These are phyloP conservation scores for Vitis rupestris DNA, from an alignment of 164 flowering plant species.

Conservation along the genomic window DNA sequence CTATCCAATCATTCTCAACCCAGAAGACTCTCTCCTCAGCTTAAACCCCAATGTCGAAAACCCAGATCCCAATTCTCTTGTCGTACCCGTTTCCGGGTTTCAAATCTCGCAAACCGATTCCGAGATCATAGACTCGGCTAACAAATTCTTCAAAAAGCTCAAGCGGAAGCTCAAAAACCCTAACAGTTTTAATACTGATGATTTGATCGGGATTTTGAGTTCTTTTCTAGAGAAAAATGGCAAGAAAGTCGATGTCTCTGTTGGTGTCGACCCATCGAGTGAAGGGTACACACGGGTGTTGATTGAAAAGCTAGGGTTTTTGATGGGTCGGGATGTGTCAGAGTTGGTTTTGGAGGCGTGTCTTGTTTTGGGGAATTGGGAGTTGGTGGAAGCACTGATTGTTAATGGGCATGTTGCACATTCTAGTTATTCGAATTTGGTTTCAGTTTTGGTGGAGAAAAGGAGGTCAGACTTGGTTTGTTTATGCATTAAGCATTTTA, in stretches of 20 bases:
- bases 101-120: conserved; percentile 46
- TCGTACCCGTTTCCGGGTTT: conserved; percentile 63
- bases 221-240: conserved; percentile 45
- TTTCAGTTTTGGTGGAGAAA: conserved; percentile 40
- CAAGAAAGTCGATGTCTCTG: conserved; percentile 25
- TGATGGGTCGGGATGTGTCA: conserved; percentile 49
- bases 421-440: conserved; percentile 31
- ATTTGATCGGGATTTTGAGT: conserved; percentile 38
- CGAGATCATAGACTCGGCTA: conserved; percentile 33
- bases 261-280: conserved; percentile 25
- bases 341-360: conserved; percentile 58
- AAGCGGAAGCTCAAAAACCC: conserved; percentile 53
- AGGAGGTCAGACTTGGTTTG: conserved; percentile 58
- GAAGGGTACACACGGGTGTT: conserved; percentile 22
- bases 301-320: conserved; percentile 50
- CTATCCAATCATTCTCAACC: conserved; percentile 51
- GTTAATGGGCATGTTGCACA: conserved; percentile 40
- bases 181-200: conserved; percentile 26
- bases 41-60: conserved; percentile 45
- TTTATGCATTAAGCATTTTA: conserved; percentile 49
- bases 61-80: conserved; percentile 21
- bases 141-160: conserved; percentile 39
- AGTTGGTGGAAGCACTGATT: conserved; percentile 52
- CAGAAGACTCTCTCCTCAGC: conserved; percentile 34
- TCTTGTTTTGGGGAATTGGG: conserved; percentile 63